phyloP scores from a whole-genome alignment of 2,329 filamentous ascomycete species.

The Lachnellula suecica region DNA sequence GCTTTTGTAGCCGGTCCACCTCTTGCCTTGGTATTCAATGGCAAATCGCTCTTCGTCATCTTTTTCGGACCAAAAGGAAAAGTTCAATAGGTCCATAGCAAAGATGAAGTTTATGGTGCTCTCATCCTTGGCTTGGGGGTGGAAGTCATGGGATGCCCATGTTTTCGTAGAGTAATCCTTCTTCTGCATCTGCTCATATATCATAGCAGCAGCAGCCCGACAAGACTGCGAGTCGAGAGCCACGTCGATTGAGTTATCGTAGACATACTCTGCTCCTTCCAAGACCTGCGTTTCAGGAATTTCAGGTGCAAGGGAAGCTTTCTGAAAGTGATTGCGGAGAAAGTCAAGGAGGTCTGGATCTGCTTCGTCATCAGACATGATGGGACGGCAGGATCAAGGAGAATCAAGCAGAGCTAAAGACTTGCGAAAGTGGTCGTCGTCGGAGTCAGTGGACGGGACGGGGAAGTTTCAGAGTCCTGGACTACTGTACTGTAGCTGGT shows the following conservation, averaged over 20 bases:
- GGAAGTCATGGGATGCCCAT: conserved; percentile 87
- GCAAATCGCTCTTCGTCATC: conserved; percentile 71
- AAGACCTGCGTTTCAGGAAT: conserved; percentile 80
- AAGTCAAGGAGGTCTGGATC: conserved; percentile 86
- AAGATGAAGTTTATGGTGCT: conserved; percentile 89
- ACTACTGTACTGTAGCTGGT: not conserved
- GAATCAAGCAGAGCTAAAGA: not conserved
- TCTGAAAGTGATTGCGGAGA: conserved; percentile 74
- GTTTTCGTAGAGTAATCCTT: conserved; percentile 80
- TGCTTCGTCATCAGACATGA: conserved; percentile 91
- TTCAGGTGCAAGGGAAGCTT: conserved; percentile 49
- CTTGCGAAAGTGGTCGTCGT: not conserved
- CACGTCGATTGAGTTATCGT: conserved; percentile 90
- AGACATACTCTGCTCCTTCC: conserved; percentile 79
- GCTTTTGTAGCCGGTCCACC: conserved; percentile 95
- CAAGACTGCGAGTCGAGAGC: conserved; percentile 81
- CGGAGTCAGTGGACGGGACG: not conserved
- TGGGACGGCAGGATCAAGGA: not conserved
- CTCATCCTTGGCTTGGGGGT: conserved; percentile 80
- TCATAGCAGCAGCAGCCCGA: conserved; percentile 76
- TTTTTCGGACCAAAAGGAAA: conserved; percentile 87
- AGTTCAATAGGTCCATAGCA: conserved; percentile 95
- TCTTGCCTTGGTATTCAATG: conserved; percentile 76
- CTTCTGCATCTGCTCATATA: conserved; percentile 79
- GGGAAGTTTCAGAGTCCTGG: not conserved